Percentiles rank a stretch among this genome's conserved stretches.
These are phyloP conservation scores for Clonostachys sp. DNA, from an alignment of 2,329 filamentous ascomycete genomes.

Conservation along the genomic window DNA sequence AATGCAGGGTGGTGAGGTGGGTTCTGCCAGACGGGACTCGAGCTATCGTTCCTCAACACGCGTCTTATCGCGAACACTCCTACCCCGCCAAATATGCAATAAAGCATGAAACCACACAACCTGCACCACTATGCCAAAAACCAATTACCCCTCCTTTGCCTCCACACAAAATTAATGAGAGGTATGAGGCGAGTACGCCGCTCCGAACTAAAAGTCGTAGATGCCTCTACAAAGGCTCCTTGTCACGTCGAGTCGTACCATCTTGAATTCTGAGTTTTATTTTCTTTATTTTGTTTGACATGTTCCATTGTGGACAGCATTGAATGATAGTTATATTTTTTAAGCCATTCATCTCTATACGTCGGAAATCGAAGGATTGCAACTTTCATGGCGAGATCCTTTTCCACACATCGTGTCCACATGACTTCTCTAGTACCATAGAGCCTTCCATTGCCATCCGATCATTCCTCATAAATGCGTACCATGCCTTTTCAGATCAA, in stretches of 20 bases:
- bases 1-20: no score
- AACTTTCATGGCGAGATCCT: slow-evolving; percentile 1
- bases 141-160: no score
- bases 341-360: slow-evolving; percentile 1
- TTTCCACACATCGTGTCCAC: background rate
- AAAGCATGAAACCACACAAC: background rate
- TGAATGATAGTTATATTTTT: background rate
- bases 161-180: no score
- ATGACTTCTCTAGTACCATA: slow-evolving; percentile 1
- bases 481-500: slow-evolving; percentile 2
- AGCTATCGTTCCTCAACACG: no score
- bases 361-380: background rate
- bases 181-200: no score
- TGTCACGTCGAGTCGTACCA: no score
- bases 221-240: no score
- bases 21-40: no score
- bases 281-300: background rate
- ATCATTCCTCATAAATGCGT: slow-evolving; percentile 5
- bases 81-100: background rate
- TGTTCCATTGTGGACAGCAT: background rate
- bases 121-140: no score
- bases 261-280: no score
- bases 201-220: no score
- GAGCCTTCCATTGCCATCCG: slow-evolving; percentile 2
- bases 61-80: no score